Conservation (phyloP, 768 basidiomycete species). For the Lentinula raphanica region DNA sequence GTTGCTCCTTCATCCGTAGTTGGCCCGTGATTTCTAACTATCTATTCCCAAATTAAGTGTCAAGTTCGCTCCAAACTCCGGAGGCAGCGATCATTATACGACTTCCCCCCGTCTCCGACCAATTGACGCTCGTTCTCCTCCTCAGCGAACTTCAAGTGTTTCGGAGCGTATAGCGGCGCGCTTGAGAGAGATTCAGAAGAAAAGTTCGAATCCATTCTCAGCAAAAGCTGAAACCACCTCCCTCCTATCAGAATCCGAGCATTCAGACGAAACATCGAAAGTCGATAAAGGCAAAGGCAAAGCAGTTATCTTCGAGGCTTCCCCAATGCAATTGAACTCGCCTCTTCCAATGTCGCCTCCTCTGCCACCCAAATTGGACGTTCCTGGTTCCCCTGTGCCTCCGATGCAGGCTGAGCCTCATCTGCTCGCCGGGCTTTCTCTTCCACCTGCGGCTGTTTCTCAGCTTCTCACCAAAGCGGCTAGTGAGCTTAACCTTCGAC, state of each 20-base stretch:
- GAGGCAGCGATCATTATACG: conserved; percentile 69
- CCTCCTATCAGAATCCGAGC: conserved; percentile 19
- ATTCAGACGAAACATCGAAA: conserved; percentile 36
- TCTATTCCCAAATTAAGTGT: conserved; percentile 42
- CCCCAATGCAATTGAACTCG: conserved; percentile 30
- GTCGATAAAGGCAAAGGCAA: conserved; percentile 85
- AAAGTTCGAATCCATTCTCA: conserved; percentile 28
- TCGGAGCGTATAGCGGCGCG: conserved; percentile 84
- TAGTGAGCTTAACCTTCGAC: conserved; percentile 60
- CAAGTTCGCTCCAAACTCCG: conserved; percentile 75
- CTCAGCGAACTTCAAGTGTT: conserved; percentile 68
- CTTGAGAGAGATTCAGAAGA: conserved; percentile 73
- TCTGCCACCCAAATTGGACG: conserved; percentile 43
- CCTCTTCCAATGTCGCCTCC: conserved; percentile 64
- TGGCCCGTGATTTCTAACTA: background rate
- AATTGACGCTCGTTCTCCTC: conserved; percentile 43
- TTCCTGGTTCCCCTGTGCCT: conserved; percentile 26
- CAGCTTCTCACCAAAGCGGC: conserved; percentile 68
- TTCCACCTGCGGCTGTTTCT: conserved; percentile 62
- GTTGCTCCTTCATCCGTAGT: conserved; percentile 24
- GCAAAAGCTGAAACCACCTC: background rate
- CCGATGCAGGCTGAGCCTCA: conserved; percentile 48
- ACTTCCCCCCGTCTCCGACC: conserved; percentile 69
- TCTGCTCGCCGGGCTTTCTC: conserved; percentile 68
- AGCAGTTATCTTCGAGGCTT: conserved; percentile 37